Base-by-base conservation (phyloP, 169 alveolate genomes). In the Cryptosporidium viatorum region DNA sequence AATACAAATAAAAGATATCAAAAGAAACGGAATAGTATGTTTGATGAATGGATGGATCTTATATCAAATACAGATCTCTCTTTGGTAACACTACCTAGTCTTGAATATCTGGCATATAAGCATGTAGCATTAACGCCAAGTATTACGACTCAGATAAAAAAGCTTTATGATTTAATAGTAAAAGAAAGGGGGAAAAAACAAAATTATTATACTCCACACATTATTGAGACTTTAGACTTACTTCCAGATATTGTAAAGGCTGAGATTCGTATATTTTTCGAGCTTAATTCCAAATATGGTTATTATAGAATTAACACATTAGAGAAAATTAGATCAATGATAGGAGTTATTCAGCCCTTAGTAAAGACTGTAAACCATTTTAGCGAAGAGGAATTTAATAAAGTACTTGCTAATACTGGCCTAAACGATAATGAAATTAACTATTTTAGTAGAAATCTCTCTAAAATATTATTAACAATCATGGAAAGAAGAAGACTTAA, bases 51-150 rank as follows among this genome's bases (percentile, higher is more conserved):
- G 73, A 31, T 21, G 26, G 35, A 33, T 31, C 65, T 73, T 31
- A 55, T 73, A 48, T 73, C 71, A 58, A 73, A 73, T 55, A 21
- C 86, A 31, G 86, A 73, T 21, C 43, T 73, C 26, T 73, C 86
- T 21, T 37, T 10, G 2, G 45, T 51, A 8, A 31, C 86, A 14
- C 31, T 52, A 50, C 51, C 43, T 37, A 8, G 1, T 31, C 65
- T 73, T 26, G 71, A 73, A 35, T 12, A 51, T 10, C 33, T 59
- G 18, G 70, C 86, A 58, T 35, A 58, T 31, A 73, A 73, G 37
- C 71, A 73, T 73, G 86, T 73, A 1, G 86, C 86, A 14, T 33
- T 73, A 37, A 73, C 86, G 9, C 86, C 86, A 51, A 73, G 37
- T 35, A 73, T 73, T 33, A 35, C 4, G 21, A 12, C 39, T 39